These are phyloP conservation scores for Candida ipomoeae DNA, from an alignment of 805 yeast genomes.

Conservation along the genomic window DNA sequence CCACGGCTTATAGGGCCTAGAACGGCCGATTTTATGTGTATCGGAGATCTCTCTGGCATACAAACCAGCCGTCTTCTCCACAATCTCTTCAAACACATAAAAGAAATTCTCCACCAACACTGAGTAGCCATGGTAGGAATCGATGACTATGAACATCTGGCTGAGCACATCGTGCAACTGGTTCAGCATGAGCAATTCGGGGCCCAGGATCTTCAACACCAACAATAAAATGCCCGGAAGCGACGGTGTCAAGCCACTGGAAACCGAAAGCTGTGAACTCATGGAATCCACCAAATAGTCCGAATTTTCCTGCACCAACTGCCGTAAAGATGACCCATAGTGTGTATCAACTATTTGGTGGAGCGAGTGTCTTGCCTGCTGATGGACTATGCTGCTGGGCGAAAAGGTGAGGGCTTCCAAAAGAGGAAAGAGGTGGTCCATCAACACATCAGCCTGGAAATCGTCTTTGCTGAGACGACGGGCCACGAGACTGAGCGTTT, in stretches of 20 bases:
- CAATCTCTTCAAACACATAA: slow-evolving; percentile 59
- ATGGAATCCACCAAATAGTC: slow-evolving; percentile 80
- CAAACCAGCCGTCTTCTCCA: slow-evolving; percentile 41
- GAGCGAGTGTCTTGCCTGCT: slow-evolving; percentile 54
- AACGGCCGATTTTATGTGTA: neutral
- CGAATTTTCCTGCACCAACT: slow-evolving; percentile 59
- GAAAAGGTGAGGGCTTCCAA: slow-evolving; percentile 64
- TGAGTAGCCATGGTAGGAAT: slow-evolving; percentile 79
- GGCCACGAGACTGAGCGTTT: slow-evolving; percentile 37
- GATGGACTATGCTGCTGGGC: slow-evolving; percentile 42
- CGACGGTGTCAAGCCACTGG: slow-evolving; percentile 65
- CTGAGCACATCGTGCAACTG: slow-evolving; percentile 71
- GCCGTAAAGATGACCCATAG: slow-evolving; percentile 48
- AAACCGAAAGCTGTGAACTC: slow-evolving; percentile 64
- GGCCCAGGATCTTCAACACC: slow-evolving; percentile 67
- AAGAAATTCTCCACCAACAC: slow-evolving; percentile 70
- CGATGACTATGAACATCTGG: slow-evolving; percentile 72
- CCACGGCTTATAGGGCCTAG: slow-evolving; percentile 48
- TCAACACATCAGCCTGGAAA: slow-evolving; percentile 49
- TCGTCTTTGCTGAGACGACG: slow-evolving; percentile 22
- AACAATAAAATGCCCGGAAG: slow-evolving; percentile 67
- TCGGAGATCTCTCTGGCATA: slow-evolving; percentile 21
- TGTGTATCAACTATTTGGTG: slow-evolving; percentile 46
- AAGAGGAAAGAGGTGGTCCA: slow-evolving; percentile 69
- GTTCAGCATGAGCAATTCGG: slow-evolving; percentile 46